Base-by-base conservation (phyloP, 768 basidiomycete genomes). In the Nidularia pulvinata region DNA sequence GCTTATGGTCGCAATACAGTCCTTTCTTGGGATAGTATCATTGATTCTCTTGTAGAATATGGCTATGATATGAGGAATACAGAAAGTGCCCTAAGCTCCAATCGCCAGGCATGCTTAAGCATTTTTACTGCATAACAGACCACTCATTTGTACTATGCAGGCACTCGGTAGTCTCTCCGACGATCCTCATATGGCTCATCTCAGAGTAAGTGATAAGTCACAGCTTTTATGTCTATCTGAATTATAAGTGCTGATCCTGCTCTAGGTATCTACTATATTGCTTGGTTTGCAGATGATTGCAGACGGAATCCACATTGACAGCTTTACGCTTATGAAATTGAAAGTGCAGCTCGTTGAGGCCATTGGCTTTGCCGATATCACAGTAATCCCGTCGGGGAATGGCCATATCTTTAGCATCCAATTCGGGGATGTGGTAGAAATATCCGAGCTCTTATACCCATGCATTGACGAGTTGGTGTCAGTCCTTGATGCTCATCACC, bases 251-350 rank as follows among this genome's bases (percentile, higher is more conserved):
- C 19, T 19, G 25, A 30, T 30, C 25, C 25, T 30, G 25, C 25
- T 2, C 25, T 30, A 90, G 88, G 74, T 76, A 48, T 81, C 84
- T 1, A 61, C 86, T 19, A 55, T 89, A 25, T 68, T 80, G 11
- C 73, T 92, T 13, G 77, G 82, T 54, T 68, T 91, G 48, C 79
- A 82, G 49, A 85, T 90, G 83, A 73, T 91, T 33, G 74, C 83
- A 7, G 83, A 85, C 54, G 88, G 88, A 6, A 73, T 87, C 45
- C 50, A 68, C 13, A 75, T 86, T 48, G 84, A 84, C 52, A 51
- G 75, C 6, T 69, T 74, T 46, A 75, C 76, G 14, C 68, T 88
- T 6, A 69, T 89, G 57, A 84, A 81, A 60, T 66, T 92, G 61
- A 91, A 92, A 63, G 74, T 74, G 14, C 73, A 79, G 54, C 61